Evolutionary conservation across 1,139 yeast species (phyloP).

Genomic region (Dujonia santamariae): DNA sequence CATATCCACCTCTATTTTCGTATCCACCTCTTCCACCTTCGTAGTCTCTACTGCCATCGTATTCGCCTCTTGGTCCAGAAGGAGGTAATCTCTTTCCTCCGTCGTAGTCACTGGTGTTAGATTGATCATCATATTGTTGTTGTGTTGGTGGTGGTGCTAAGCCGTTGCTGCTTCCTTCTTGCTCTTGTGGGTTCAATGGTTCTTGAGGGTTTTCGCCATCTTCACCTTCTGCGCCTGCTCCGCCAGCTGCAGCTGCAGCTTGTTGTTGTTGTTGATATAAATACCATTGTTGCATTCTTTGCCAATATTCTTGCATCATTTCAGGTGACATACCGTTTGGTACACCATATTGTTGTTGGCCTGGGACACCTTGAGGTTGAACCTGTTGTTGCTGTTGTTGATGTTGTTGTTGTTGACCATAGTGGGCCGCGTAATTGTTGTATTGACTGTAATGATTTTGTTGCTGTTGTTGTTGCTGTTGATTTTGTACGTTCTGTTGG

Average conservation of each 20-base stretch:
- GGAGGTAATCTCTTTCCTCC: constrained; percentile 31
- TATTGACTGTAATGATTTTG: constrained; percentile 22
- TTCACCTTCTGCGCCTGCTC: constrained; percentile 14
- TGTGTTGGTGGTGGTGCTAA: constrained; percentile 23
- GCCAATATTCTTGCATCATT: constrained; percentile 87
- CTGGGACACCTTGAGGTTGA: constrained; percentile 29
- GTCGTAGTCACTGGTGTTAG: constrained; percentile 3
- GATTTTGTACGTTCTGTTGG: constrained; percentile 35
- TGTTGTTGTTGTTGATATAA: constrained; percentile 58
- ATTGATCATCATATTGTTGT: constrained; percentile 9
- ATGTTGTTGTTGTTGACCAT: constrained; percentile 32
- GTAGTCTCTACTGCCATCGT: constrained; percentile 27
- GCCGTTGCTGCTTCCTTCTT: constrained; percentile 13
- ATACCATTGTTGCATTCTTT: constrained; percentile 77
- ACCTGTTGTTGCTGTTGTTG: constrained; percentile 18
- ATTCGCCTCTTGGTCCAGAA: constrained; percentile 32
- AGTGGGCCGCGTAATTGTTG: constrained; percentile 14
- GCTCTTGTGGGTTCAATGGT: constrained; percentile 53
- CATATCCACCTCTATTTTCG: constrained; percentile 24
- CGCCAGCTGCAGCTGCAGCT: constrained; percentile 20
- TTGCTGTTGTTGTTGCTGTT: constrained; percentile 38
- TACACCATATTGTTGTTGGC: constrained; percentile 27
- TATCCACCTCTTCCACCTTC: constrained; percentile 26
- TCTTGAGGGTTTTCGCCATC: constrained; percentile 51
- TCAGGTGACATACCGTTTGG: constrained; percentile 69